These are phyloP conservation scores for Byssochlamys sp. DNA, from an alignment of 2,329 filamentous ascomycete genomes.

Conservation along the genomic window DNA sequence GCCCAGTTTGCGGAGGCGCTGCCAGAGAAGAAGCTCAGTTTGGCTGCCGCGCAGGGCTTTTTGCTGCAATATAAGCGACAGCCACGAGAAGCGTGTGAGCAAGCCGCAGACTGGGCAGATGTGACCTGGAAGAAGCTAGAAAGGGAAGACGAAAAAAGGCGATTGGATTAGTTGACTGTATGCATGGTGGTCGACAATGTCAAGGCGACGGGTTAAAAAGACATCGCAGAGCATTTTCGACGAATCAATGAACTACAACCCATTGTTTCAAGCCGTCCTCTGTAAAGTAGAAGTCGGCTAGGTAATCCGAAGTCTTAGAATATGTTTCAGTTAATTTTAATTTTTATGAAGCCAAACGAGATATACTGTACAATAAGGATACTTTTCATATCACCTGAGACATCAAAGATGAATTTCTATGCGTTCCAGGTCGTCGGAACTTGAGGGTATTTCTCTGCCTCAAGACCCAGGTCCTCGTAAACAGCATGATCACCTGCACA, in stretches of 20 bases:
- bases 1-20: constrained; percentile 44
- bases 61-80: constrained; percentile 53
- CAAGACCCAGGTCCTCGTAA: constrained; percentile 50
- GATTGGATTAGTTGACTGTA: neutral
- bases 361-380: neutral
- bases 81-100: constrained; percentile 46
- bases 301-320: neutral
- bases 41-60: constrained; percentile 58
- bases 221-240: neutral
- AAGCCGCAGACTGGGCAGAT: constrained; percentile 26
- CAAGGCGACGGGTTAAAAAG: too few species aligned
- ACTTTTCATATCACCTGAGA: neutral
- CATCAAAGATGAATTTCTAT: neutral
- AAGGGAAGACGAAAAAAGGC: constrained; percentile 1
- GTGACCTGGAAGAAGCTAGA: constrained; percentile 2
- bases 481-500: constrained; percentile 47
- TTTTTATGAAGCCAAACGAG: neutral
- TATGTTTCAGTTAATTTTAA: neutral
- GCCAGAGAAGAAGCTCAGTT: constrained; percentile 45
- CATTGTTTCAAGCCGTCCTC: too few species aligned
- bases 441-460: constrained; percentile 55
- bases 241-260: neutral
- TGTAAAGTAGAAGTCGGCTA: neutral
- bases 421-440: constrained; percentile 52
- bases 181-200: too few species aligned